Conservation (phyloP, 1,139 yeast genomes). For the Geotrichum carabidarum region DNA sequence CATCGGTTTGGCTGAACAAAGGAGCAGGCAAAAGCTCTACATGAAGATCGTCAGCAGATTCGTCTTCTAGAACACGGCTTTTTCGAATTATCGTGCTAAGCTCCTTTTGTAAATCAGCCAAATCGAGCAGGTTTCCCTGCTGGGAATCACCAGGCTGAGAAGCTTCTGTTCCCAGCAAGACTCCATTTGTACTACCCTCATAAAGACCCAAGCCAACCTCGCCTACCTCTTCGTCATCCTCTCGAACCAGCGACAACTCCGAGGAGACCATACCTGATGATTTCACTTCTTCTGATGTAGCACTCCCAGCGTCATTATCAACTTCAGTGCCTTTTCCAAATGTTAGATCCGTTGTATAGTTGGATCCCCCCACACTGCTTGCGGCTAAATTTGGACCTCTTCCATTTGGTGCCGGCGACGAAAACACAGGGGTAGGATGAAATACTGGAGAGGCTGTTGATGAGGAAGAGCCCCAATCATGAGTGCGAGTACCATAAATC, state of each 20-base stretch:
- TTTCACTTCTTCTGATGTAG: neutral
- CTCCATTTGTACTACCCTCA: neutral
- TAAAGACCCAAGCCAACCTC: neutral
- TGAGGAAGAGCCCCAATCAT: conserved; percentile 33
- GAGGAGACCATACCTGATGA: conserved; percentile 3
- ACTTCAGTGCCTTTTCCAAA: neutral
- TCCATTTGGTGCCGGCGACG: neutral
- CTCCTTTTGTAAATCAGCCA: conserved; percentile 8
- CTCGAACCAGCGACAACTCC: conserved; percentile 7
- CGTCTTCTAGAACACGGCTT: conserved; percentile 1
- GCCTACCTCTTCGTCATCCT: conserved; percentile 4
- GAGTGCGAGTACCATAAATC: conserved; percentile 35
- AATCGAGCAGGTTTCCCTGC: neutral
- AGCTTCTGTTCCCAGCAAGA: too few relatives aligned
- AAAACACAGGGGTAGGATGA: conserved; percentile 17
- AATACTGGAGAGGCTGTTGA: conserved; percentile 12
- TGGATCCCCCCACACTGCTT: neutral
- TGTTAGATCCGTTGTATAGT: neutral
- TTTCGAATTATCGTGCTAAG: conserved; percentile 15
- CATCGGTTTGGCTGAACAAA: neutral
- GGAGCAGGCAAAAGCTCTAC: too few relatives aligned
- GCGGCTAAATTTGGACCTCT: neutral
- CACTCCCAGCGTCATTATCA: neutral
- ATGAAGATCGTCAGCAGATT: too few relatives aligned
- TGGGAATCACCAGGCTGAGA: neutral